A percentile compares a stretch with the other conserved stretches of the same genome.
These are phyloP conservation scores for Vitellaria paradoxa DNA, from an alignment of 179 eudicot species.

Conservation along the genomic window DNA sequence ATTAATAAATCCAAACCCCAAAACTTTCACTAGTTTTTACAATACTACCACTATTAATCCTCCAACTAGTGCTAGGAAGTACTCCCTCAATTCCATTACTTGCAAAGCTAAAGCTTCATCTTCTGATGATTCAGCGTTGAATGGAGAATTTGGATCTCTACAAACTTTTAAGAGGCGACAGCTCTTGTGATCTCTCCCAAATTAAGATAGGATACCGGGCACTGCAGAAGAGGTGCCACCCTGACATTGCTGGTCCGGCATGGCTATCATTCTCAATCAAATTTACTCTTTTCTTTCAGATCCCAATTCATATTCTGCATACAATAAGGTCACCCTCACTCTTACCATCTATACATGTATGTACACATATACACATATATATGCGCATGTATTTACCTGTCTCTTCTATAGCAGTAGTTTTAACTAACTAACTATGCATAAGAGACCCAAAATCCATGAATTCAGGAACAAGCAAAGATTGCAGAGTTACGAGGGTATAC, in stretches of 20 bases:
- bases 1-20: no score
- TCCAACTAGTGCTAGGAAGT: no score
- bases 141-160: conserved; percentile 59
- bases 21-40: no score
- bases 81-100: no score
- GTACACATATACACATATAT: no score
- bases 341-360: no score
- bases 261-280: conserved; percentile 93
- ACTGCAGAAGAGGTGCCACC: conserved; percentile 86
- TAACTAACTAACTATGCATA: no score
- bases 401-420: no score
- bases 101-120: no score
- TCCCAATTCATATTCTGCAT: conserved; percentile 56
- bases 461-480: conserved; percentile 74
- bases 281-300: conserved; percentile 84
- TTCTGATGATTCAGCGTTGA: neutral
- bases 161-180: conserved; percentile 75
- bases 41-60: no score
- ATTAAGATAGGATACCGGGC: conserved; percentile 71
- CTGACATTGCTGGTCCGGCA: conserved; percentile 80
- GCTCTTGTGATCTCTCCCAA: conserved; percentile 48
- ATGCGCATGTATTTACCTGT: no score
- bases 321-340: conserved; percentile 52
- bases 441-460: no score
- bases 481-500: conserved; percentile 72